Percentiles rank a stretch among this genome's conserved stretches.
Conservation (phyloP, 805 yeast species). For the Martiniozyma abietophila region DNA sequence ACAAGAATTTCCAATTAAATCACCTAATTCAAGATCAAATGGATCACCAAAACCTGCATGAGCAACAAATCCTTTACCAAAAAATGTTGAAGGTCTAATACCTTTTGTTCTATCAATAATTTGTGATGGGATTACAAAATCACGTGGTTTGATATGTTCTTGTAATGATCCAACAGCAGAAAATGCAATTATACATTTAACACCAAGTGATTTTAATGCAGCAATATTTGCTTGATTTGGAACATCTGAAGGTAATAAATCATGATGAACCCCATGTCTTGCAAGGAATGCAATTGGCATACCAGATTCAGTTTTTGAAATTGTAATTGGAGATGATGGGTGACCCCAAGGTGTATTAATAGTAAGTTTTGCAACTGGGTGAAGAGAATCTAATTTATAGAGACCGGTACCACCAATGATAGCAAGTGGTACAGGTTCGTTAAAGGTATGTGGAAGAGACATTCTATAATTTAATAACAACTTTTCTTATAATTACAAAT, state of each 20-base stretch:
- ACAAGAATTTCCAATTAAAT: constrained; percentile 50
- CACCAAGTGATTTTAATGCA: constrained; percentile 82
- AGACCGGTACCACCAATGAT: constrained; percentile 98
- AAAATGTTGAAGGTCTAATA: constrained; percentile 79
- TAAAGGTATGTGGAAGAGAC: constrained; percentile 39
- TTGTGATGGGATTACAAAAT: constrained; percentile 94
- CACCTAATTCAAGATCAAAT: constrained; percentile 66
- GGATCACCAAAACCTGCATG: constrained; percentile 98
- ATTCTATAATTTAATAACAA: too few species aligned
- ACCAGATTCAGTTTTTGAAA: constrained; percentile 67
- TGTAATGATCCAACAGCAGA: constrained; percentile 95
- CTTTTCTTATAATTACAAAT: too few species aligned
- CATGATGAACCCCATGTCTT: constrained; percentile 89
- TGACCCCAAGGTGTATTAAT: constrained; percentile 95
- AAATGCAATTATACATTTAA: constrained; percentile 81
- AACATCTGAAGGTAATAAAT: constrained; percentile 82
- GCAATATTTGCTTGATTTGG: constrained; percentile 94
- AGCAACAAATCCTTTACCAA: constrained; percentile 89
- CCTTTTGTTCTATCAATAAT: constrained; percentile 97
- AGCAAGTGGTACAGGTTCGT: constrained; percentile 69
- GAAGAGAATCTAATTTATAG: constrained; percentile 71
- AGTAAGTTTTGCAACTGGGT: constrained; percentile 77
- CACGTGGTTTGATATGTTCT: constrained; percentile 84
- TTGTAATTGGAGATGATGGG: constrained; percentile 90
- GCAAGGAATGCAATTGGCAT: constrained; percentile 90